Evolutionary conservation across 768 basidiomycete genomes (phyloP).

Genomic region (Hypholoma fasciculare): DNA sequence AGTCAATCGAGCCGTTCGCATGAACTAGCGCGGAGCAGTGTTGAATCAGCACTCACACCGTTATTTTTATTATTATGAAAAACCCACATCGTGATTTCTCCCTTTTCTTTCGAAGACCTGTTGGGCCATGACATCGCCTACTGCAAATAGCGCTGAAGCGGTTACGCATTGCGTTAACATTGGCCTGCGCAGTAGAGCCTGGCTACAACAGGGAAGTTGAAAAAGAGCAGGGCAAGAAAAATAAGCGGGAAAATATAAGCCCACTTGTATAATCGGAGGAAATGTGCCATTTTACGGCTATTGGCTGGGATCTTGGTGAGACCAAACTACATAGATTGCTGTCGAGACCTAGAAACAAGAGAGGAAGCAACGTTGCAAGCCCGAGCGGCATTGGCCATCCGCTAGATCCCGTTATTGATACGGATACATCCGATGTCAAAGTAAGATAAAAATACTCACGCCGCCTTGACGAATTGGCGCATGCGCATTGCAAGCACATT

Average conservation of each 20-base stretch:
- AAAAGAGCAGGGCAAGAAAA: background rate
- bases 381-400: too few relatives aligned
- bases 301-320: background rate
- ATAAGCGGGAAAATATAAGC: constrained; percentile 6
- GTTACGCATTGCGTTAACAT: constrained; percentile 64
- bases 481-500: too few relatives aligned
- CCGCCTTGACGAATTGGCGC: too few relatives aligned
- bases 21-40: background rate
- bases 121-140: constrained; percentile 83
- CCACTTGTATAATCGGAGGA: constrained; percentile 41
- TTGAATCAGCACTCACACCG: too few relatives aligned
- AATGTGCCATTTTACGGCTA: constrained; percentile 27
- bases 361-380: too few relatives aligned
- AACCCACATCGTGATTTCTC: constrained; percentile 70
- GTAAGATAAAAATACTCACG: too few relatives aligned
- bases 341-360: background rate
- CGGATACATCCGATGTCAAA: too few relatives aligned
- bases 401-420: too few relatives aligned
- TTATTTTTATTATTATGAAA: background rate
- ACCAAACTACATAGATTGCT: background rate
- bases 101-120: constrained; percentile 79
- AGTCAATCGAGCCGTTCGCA: constrained; percentile 59
- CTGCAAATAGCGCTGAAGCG: constrained; percentile 66
- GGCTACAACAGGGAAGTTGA: constrained; percentile 32
- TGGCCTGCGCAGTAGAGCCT: constrained; percentile 61